These are phyloP conservation scores for Atkinsonella hypoxylon DNA, from an alignment of 2,329 filamentous ascomycete species.

Conservation along the genomic window DNA sequence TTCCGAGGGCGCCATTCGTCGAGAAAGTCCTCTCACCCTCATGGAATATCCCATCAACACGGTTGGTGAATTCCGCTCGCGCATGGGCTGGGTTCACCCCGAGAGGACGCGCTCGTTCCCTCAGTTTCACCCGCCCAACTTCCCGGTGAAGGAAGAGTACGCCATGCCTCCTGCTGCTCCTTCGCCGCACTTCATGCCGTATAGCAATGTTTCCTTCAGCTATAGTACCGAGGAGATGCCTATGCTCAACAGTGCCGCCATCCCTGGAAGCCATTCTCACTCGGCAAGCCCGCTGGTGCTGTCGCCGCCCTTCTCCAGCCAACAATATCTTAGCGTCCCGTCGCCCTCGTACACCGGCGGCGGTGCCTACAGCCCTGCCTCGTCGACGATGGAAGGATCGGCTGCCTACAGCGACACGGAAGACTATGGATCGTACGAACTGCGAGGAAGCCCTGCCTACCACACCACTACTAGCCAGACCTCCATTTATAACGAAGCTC, in stretches of 20 bases:
- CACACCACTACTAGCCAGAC: conserved; percentile 34
- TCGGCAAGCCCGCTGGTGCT: conserved; percentile 43
- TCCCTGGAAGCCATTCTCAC: conserved; percentile 28
- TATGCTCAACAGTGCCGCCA: conserved; percentile 36
- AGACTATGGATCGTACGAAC: conserved; percentile 39
- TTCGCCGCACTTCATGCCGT: conserved; percentile 34
- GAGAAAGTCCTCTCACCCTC: conserved; percentile 44
- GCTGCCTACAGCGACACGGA: conserved; percentile 51
- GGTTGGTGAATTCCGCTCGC: conserved; percentile 54
- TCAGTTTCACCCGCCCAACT: conserved; percentile 45
- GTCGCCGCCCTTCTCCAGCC: conserved; percentile 40
- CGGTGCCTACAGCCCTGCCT: conserved; percentile 48
- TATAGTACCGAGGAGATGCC: conserved; percentile 53
- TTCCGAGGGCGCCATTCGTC: conserved; percentile 42
- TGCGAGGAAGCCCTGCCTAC: conserved; percentile 25
- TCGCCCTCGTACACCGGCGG: conserved; percentile 45
- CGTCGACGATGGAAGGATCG: conserved; percentile 51
- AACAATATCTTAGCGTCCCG: conserved; percentile 51
- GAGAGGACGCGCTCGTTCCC: conserved; percentile 48
- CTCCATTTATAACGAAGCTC: conserved; percentile 32
- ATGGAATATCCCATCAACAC: conserved; percentile 65
- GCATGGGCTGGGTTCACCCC: conserved; percentile 56
- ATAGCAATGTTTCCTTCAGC: conserved; percentile 47
- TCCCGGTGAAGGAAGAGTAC: conserved; percentile 34
- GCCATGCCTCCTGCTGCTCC: conserved; percentile 17